Evolutionary conservation across 352 stramenopile species (phyloP), one percentile per base, ranked within the genome.

Genomic region (Phytophthora citrophthora): DNA sequence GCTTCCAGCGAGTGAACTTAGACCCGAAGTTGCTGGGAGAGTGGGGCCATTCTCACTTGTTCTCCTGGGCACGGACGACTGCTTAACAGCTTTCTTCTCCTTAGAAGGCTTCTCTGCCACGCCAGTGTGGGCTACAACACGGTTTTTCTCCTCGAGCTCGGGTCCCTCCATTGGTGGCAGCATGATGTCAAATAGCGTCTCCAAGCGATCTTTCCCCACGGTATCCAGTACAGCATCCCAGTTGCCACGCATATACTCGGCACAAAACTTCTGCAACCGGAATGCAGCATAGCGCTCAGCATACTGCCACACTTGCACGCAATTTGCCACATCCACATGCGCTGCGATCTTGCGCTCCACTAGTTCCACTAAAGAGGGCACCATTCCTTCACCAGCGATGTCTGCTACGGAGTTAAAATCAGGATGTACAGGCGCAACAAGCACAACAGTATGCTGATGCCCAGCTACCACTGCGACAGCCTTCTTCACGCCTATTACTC

Each of bases 141-240:
- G 31, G 5, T 32, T 7, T 48, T 70, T 75, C 23, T 68, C 56
- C 32, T 77, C 54, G 39, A 43, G 34, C 13, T 67, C 49, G 3
- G 29, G 18, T 34, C 69, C 49, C 12, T 79, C 69, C 36, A 66
- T 43, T 27, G 70, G 70, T 10, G 81, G 64, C 12, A 90, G 54
- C 61, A 92, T 79, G 23, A 90, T 50, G 13, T 93, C 77, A 63
- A 90, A 91, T 5, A 92, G 57, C 38, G 50, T 64, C 24, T 92
- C 84, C 32, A 92, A 58, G 6, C 79, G 76, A 44, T 92, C 83
- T 34, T 79, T 77, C 23, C 79, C 81, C 24, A 79, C 68, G 56
- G 81, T 69, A 15, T 91, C 84, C 26, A 95, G 54, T 20, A 95
- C 58, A 13, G 75, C 84, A 53, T 95, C 85, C 76, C 83, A 90